These are phyloP conservation scores for Cercophora scortea DNA, from an alignment of 495 filamentous ascomycete genomes.

Conservation along the genomic window DNA sequence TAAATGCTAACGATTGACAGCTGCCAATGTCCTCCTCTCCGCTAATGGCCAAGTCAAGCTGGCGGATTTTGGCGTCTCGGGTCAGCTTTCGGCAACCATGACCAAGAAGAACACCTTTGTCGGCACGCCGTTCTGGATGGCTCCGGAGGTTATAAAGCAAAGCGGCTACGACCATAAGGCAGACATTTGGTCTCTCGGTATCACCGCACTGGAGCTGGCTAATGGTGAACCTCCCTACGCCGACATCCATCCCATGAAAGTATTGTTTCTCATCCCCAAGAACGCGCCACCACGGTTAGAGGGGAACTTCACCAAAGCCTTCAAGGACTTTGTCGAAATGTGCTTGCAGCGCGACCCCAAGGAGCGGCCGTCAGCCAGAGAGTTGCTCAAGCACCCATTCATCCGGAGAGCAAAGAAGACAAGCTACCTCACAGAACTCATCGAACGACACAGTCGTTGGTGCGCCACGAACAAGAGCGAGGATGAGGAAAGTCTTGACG, in stretches of 20 bases:
- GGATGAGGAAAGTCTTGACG: constrained; percentile 39
- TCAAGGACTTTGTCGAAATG: constrained; percentile 89
- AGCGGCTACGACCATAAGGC: constrained; percentile 98
- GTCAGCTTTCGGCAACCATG: constrained; percentile 97
- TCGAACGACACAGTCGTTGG: constrained; percentile 85
- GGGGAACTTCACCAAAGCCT: constrained; percentile 78
- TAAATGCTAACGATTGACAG: constrained; percentile 31
- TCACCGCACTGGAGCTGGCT: constrained; percentile 89
- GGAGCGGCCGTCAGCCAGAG: constrained; percentile 78
- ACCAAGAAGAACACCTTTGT: constrained; percentile 99
- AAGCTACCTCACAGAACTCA: constrained; percentile 83
- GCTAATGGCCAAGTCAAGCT: constrained; percentile 92
- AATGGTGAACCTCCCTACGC: constrained; percentile 92
- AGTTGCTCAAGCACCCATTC: constrained; percentile 84
- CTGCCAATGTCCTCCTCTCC: constrained; percentile 82
- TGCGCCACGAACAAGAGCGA: constrained; percentile 61
- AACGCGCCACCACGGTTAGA: constrained; percentile 77
- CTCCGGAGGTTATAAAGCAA: constrained; percentile 96
- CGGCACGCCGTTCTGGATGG: constrained; percentile 99
- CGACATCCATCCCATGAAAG: constrained; percentile 98
- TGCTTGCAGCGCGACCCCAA: constrained; percentile 83
- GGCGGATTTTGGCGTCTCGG: constrained; percentile 95
- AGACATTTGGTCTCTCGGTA: constrained; percentile 98
- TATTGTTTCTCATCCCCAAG: constrained; percentile 93
- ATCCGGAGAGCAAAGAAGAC: constrained; percentile 84